These are phyloP conservation scores for Pichia membranifaciens DNA, from an alignment of 805 yeast genomes.

Conservation along the genomic window DNA sequence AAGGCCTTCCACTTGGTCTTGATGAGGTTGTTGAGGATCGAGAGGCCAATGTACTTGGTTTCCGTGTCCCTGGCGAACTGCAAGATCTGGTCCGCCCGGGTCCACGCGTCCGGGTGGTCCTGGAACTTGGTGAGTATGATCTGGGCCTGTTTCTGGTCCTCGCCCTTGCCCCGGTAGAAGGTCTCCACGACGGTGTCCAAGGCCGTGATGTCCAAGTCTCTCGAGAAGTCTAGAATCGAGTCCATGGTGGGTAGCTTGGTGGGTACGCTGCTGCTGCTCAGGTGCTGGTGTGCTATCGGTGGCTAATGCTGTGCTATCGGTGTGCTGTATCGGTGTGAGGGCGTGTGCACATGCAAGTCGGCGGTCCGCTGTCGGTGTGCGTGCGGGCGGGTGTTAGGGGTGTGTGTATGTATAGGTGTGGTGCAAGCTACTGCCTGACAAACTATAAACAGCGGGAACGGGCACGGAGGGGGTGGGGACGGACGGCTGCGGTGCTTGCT, in stretches of 20 bases:
- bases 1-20: slow-evolving; percentile 90
- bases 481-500: neutral
- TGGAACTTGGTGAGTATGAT: slow-evolving; percentile 72
- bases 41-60: slow-evolving; percentile 85
- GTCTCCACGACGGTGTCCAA: slow-evolving; percentile 82
- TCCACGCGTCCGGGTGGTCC: slow-evolving; percentile 95
- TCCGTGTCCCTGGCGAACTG: slow-evolving; percentile 75
- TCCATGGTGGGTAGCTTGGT: slow-evolving; percentile 50
- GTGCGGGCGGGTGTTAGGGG: neutral
- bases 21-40: slow-evolving; percentile 84
- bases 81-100: slow-evolving; percentile 81
- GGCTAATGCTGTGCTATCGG: no score
- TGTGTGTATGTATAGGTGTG: neutral
- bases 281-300: no score
- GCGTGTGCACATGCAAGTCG: no score
- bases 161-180: slow-evolving; percentile 75
- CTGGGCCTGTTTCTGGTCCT: slow-evolving; percentile 69
- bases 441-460: neutral
- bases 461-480: neutral
- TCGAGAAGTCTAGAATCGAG: slow-evolving; percentile 75
- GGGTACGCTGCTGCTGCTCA: neutral
- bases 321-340: no score
- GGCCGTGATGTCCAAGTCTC: slow-evolving; percentile 71
- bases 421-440: neutral
- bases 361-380: no score